Conservation (phyloP, 2,329 filamentous ascomycete species). For the Diaporthe nobilis region DNA sequence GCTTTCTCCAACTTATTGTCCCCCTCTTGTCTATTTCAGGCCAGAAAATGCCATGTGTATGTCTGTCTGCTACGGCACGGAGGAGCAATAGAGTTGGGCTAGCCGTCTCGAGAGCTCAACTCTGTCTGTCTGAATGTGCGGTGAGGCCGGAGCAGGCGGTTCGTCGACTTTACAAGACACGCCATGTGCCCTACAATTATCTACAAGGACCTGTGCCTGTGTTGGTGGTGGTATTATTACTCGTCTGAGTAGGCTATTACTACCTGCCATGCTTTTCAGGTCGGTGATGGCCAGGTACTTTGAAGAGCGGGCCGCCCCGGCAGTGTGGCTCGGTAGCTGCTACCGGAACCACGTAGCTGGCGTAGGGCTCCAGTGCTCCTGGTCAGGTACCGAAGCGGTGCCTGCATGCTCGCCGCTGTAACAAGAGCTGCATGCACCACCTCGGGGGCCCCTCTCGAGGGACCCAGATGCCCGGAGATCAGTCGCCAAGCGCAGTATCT, state of each 20-base stretch:
- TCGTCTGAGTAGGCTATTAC: background rate
- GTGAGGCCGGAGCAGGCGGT: background rate
- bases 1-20: background rate
- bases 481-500: constrained; percentile 16
- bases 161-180: constrained; percentile 6
- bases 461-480: constrained; percentile 29
- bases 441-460: constrained; percentile 19
- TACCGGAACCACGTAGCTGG: constrained; percentile 35
- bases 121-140: constrained; percentile 12
- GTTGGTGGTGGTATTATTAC: background rate
- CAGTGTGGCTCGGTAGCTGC: constrained; percentile 39
- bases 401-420: constrained; percentile 20
- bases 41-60: background rate
- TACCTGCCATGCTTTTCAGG: constrained; percentile 1
- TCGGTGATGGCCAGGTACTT: constrained; percentile 27
- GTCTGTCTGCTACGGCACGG: background rate
- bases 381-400: constrained; percentile 22
- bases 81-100: constrained; percentile 23
- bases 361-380: constrained; percentile 8
- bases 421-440: constrained; percentile 23
- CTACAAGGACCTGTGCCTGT: background rate
- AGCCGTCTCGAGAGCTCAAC: constrained; percentile 23
- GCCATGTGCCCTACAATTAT: background rate
- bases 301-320: constrained; percentile 40
- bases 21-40: background rate